These are phyloP conservation scores for Penicillium dipodomyicola DNA, from an alignment of 495 filamentous ascomycete genomes.

Conservation along the genomic window DNA sequence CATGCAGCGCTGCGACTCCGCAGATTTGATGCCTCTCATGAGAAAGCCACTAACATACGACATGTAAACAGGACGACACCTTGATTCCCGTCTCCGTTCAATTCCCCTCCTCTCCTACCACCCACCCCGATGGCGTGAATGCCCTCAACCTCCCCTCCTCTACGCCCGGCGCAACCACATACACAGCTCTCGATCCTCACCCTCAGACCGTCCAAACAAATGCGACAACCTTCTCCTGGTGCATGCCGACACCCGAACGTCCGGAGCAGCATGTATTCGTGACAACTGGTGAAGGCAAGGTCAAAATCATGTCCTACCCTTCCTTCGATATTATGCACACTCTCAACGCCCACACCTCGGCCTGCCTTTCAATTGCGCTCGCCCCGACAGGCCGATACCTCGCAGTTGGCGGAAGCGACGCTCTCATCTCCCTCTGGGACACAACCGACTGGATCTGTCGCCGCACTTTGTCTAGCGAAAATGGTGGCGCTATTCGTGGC, in stretches of 20 bases:
- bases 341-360: slow-evolving; percentile 79
- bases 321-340: slow-evolving; percentile 53
- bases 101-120: slow-evolving; percentile 40
- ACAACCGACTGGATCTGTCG: slow-evolving; percentile 88
- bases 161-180: slow-evolving; percentile 27
- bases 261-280: slow-evolving; percentile 60
- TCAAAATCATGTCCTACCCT: slow-evolving; percentile 73
- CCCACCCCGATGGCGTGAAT: slow-evolving; percentile 21
- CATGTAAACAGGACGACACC: slow-evolving; percentile 58
- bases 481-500: slow-evolving; percentile 75
- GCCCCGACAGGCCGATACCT: slow-evolving; percentile 77
- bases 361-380: slow-evolving; percentile 67
- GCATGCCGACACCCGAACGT: slow-evolving; percentile 37
- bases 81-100: slow-evolving; percentile 61
- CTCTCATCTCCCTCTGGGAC: slow-evolving; percentile 86
- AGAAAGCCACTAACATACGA: neutral
- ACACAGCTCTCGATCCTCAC: slow-evolving; percentile 55
- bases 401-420: slow-evolving; percentile 86
- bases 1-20: neutral
- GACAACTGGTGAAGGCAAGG: slow-evolving; percentile 77
- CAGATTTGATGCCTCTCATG: neutral
- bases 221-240: slow-evolving; percentile 76
- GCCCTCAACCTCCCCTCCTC: slow-evolving; percentile 15
- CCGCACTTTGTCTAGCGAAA: slow-evolving; percentile 67
- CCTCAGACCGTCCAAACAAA: slow-evolving; percentile 77